Evolutionary conservation across 2,329 filamentous ascomycete genomes (phyloP), one percentile per base, ranked within the genome.

Genomic region (Xylaria digitata): DNA sequence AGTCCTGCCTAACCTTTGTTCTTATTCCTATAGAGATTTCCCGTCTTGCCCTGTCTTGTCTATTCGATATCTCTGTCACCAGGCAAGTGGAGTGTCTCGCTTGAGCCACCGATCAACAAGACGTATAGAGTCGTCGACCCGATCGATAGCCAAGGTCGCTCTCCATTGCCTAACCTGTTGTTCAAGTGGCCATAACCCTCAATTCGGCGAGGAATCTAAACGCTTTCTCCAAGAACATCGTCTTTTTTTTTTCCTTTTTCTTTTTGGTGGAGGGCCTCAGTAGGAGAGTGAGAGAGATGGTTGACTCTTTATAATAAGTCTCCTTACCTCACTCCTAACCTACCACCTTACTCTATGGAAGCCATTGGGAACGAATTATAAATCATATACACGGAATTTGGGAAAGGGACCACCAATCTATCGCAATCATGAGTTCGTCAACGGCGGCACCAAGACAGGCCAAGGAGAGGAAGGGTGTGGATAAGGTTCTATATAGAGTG

Each of bases 401-500:
- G 37, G 17, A 55, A 26, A 32, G 17, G 43, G 19, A 46, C 37
- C 57, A n/a, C 50, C 30, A 34, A 48, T 26, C 60, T 54, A 57
- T 37, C 56, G 45, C 26, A 61, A 70, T 48, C 23, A 76, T 75
- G 74, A 75, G 74, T 67, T 73, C 74, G 46, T 64, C 72, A 23
- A 61, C 73, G 3, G 55, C 71, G 46, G 48, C 64, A 37, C 67
- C 70, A 56, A 69, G 71, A 48, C 72, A 74, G 3, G 73, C 82
- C 57, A 77, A 75, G 69, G 73, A 74, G 71, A 85, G 82, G 78
- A 85, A 80, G 75, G 81, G 82, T 13, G 71, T 87, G 32, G 81
- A 80, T 61, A 85, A 80, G 72, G 77, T 86, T 21, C 68, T 87
- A 37, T 81, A 81, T 42, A 79, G 83, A 42, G 79, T 85, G 74